Conservation (phyloP, 495 filamentous ascomycete genomes). For the Clohesyomyces aquaticus region DNA sequence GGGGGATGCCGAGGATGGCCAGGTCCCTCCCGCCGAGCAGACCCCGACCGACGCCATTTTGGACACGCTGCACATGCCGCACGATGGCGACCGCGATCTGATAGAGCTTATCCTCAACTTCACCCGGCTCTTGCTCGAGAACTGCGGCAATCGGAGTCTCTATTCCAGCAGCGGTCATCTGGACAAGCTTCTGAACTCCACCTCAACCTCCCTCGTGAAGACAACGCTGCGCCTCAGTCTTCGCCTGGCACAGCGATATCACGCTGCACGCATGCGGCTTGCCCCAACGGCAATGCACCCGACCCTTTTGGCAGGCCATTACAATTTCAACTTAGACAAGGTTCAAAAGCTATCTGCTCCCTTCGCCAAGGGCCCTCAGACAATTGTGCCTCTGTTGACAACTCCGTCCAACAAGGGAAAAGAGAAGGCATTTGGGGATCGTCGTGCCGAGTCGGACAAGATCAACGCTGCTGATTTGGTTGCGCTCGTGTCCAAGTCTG, state of each 20-base stretch:
- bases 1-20: constrained; percentile 53
- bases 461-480: constrained; percentile 78
- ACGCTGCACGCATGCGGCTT: constrained; percentile 78
- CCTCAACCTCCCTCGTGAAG: constrained; percentile 74
- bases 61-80: constrained; percentile 61
- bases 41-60: constrained; percentile 51
- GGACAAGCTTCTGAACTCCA: constrained; percentile 84
- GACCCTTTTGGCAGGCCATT: constrained; percentile 79
- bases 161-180: constrained; percentile 90
- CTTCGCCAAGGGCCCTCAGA: constrained; percentile 68
- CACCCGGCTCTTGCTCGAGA: constrained; percentile 82
- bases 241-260: constrained; percentile 87
- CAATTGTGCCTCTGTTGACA: constrained; percentile 46
- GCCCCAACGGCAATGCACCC: constrained; percentile 66
- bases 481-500: constrained; percentile 64
- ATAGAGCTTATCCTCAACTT: constrained; percentile 80
- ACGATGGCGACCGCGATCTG: constrained; percentile 78
- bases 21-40: constrained; percentile 43
- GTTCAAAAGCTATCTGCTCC: constrained; percentile 80
- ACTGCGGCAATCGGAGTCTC: constrained; percentile 95
- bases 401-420: constrained; percentile 65
- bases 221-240: constrained; percentile 74
- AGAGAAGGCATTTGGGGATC: constrained; percentile 62
- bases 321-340: constrained; percentile 90
- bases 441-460: constrained; percentile 51